A percentile compares a stretch with the other conserved stretches of the same genome.
These are phyloP conservation scores for Bimuria novae-zelandiae DNA, from an alignment of 2,329 filamentous ascomycete genomes.

Conservation along the genomic window DNA sequence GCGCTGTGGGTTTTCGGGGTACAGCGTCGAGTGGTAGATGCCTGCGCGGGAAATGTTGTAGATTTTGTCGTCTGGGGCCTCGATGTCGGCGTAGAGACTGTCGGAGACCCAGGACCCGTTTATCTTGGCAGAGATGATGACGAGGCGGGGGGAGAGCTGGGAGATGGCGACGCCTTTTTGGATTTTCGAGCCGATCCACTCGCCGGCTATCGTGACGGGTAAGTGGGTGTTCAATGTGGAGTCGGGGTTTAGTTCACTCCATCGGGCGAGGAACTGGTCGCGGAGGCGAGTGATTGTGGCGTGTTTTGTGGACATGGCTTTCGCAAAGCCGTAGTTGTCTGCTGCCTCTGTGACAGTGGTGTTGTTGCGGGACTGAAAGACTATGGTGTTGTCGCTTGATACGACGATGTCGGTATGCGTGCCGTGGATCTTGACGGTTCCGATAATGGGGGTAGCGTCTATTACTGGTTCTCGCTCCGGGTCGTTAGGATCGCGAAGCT, in stretches of 20 bases:
- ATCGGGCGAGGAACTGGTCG: conserved; percentile 23
- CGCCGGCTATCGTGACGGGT: conserved; percentile 34
- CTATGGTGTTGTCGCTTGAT: conserved; percentile 22
- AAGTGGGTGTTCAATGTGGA: conserved; percentile 3
- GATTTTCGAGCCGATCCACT: conserved; percentile 36
- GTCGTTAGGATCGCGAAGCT: conserved; percentile 11
- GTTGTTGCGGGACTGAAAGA: conserved; percentile 33
- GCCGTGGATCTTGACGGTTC: conserved; percentile 41
- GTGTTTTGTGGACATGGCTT: conserved; percentile 23
- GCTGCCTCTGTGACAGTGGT: conserved; percentile 14
- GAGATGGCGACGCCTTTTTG: conserved; percentile 35
- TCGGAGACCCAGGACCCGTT: conserved; percentile 33
- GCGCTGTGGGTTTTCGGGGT: conserved; percentile 17
- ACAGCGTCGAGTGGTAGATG: conserved; percentile 20
- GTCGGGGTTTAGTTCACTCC: conserved; percentile 22
- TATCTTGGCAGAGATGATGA: conserved; percentile 33
- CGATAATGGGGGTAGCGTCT: conserved; percentile 26
- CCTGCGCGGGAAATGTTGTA: conserved; percentile 32
- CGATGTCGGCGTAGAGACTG: conserved; percentile 24
- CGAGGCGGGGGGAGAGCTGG: conserved; percentile 30
- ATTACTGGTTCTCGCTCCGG: conserved; percentile 11
- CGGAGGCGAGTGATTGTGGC: conserved; percentile 22
- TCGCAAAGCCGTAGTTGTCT: conserved; percentile 33
- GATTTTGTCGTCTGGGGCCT: conserved; percentile 23
- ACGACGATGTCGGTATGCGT: conserved; percentile 40